Conservation (phyloP, 768 basidiomycete species). For the Phylloporus sp. region DNA sequence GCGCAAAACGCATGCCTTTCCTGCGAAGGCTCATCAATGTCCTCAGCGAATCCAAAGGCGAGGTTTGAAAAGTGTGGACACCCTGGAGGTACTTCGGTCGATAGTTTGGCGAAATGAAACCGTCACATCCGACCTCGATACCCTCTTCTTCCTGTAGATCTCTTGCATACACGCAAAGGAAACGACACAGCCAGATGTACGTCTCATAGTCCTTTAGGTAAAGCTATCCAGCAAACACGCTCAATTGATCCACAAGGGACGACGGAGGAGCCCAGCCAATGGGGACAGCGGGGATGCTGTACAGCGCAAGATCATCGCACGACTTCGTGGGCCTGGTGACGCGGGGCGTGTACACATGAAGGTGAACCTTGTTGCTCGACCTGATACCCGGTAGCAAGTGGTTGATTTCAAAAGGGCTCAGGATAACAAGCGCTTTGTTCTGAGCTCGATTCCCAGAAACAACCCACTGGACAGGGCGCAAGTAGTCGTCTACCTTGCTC, state of each 20-base stretch:
- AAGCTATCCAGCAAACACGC: constrained; percentile 32
- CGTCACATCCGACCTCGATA: constrained; percentile 10
- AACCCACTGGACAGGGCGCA: constrained; percentile 31
- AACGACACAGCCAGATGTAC: constrained; percentile 25
- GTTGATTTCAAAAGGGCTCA: constrained; percentile 42
- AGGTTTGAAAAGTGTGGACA: constrained; percentile 29
- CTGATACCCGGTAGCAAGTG: constrained; percentile 35
- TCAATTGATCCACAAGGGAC: constrained; percentile 19
- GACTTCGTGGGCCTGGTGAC: constrained; percentile 30
- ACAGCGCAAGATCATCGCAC: constrained; percentile 32
- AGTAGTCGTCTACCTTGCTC: constrained; percentile 8
- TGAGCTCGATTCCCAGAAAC: constrained; percentile 7
- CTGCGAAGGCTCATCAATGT: constrained; percentile 28
- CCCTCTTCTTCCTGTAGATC: constrained; percentile 9
- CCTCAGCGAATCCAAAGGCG: constrained; percentile 30
- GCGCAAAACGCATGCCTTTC: constrained; percentile 35
- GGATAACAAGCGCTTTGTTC: constrained; percentile 26
- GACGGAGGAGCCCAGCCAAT: not conserved
- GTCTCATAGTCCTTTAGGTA: constrained; percentile 26
- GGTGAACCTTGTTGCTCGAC: constrained; percentile 26
- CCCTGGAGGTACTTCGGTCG: constrained; percentile 6
- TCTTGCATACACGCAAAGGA: constrained; percentile 23
- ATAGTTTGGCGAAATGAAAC: constrained; percentile 18
- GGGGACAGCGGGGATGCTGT: constrained; percentile 3
- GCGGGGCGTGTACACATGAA: constrained; percentile 43